A percentile compares a stretch with the other conserved stretches of the same genome.
These are phyloP conservation scores for Elongisporangium anandrum DNA, from an alignment of 352 stramenopile genomes.

Conservation along the genomic window DNA sequence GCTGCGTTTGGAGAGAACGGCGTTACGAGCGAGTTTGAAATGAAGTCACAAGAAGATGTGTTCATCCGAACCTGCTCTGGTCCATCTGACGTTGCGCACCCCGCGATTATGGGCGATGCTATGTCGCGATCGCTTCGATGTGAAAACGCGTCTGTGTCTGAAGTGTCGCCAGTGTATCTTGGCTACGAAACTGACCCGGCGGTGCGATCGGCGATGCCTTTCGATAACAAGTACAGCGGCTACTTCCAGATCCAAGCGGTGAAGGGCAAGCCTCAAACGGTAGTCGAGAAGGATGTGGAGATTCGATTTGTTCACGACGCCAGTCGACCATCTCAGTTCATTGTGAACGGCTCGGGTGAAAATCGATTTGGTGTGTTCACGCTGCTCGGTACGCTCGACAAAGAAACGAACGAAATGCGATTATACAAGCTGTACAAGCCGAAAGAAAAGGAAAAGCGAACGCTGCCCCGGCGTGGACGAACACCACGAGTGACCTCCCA, in stretches of 20 bases:
- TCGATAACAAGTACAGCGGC: slow-evolving; percentile 76
- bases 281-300: slow-evolving; percentile 73
- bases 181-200: slow-evolving; percentile 58
- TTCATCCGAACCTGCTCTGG: slow-evolving; percentile 40
- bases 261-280: slow-evolving; percentile 80
- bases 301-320: slow-evolving; percentile 81
- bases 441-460: slow-evolving; percentile 75
- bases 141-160: slow-evolving; percentile 27
- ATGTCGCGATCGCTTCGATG: slow-evolving; percentile 48
- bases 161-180: slow-evolving; percentile 57
- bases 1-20: slow-evolving; percentile 69
- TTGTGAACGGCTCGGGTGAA: slow-evolving; percentile 64
- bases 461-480: slow-evolving; percentile 42
- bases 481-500: slow-evolving; percentile 7
- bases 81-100: slow-evolving; percentile 34
- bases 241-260: slow-evolving; percentile 85
- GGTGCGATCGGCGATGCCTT: slow-evolving; percentile 69
- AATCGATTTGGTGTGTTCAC: slow-evolving; percentile 80
- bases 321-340: slow-evolving; percentile 55
- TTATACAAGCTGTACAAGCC: slow-evolving; percentile 88
- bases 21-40: slow-evolving; percentile 80
- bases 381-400: slow-evolving; percentile 69
- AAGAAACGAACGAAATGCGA: slow-evolving; percentile 69
- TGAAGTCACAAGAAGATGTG: slow-evolving; percentile 84
- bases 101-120: slow-evolving; percentile 33